A percentile compares a stretch with the other conserved stretches of the same genome.
phyloP scores from a whole-genome alignment of 345 rosid species.

The Conringia planisiliqua region DNA sequence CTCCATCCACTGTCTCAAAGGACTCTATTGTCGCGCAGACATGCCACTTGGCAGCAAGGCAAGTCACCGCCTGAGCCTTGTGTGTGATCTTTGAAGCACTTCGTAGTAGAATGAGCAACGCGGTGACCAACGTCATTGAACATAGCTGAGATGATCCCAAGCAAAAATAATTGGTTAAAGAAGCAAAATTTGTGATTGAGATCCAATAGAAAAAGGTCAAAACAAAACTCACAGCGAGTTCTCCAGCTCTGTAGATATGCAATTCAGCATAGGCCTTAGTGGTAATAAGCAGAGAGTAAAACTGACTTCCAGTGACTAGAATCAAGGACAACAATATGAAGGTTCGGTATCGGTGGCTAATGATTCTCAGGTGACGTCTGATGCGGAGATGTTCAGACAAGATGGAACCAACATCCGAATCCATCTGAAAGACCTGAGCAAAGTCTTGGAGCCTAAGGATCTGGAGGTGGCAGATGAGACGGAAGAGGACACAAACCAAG shows the following conservation, averaged over 20 bases:
- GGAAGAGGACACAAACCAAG: conserved; percentile 83
- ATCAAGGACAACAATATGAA: conserved; percentile 65
- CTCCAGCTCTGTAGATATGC: conserved; percentile 70
- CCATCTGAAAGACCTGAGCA: conserved; percentile 63
- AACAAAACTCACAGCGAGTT: conserved; percentile 64
- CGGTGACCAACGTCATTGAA: conserved; percentile 69
- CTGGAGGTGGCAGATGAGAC: conserved; percentile 84
- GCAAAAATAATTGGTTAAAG: not conserved
- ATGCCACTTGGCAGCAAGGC: conserved; percentile 97
- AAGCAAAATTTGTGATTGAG: not conserved
- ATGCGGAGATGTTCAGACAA: conserved; percentile 82
- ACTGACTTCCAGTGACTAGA: conserved; percentile 81
- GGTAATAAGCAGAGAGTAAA: conserved; percentile 75
- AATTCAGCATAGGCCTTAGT: conserved; percentile 53
- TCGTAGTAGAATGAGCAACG: conserved; percentile 58
- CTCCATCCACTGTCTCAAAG: conserved; percentile 57
- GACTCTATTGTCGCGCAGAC: conserved; percentile 77
- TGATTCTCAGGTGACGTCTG: conserved; percentile 77
- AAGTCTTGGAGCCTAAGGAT: conserved; percentile 89
- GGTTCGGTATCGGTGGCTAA: conserved; percentile 72
- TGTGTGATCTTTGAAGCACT: conserved; percentile 93
- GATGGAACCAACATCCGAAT: conserved; percentile 71
- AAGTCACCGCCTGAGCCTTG: conserved; percentile 78
- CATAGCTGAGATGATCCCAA: conserved; percentile 50
- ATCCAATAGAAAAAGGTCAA: not conserved